These are phyloP conservation scores for Saitozyma sp. DNA, from an alignment of 768 basidiomycete species.

Conservation along the genomic window DNA sequence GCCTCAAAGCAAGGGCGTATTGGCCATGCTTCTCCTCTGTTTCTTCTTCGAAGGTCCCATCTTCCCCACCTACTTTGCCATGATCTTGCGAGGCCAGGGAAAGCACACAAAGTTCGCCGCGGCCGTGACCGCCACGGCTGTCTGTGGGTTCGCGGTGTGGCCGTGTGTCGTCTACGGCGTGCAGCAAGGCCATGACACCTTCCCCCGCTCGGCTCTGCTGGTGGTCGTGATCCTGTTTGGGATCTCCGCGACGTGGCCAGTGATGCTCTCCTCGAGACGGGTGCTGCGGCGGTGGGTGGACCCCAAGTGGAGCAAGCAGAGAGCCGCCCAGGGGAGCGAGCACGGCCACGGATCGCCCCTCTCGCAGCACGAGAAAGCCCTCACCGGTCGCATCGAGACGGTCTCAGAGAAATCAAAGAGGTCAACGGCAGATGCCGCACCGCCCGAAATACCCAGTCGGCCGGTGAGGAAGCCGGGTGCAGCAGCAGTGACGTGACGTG, in stretches of 20 bases:
- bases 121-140: slow-evolving; percentile 32
- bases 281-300: slow-evolving; percentile 15
- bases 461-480: too few species aligned
- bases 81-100: slow-evolving; percentile 40
- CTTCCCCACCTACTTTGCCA: slow-evolving; percentile 47
- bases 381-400: too few species aligned
- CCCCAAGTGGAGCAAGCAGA: background rate
- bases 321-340: too few species aligned
- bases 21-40: slow-evolving; percentile 32
- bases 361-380: too few species aligned
- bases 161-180: slow-evolving; percentile 37
- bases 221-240: slow-evolving; percentile 13
- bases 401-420: too few species aligned
- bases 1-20: slow-evolving; percentile 12
- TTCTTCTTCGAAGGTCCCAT: slow-evolving; percentile 47
- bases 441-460: too few species aligned
- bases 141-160: slow-evolving; percentile 33
- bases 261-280: slow-evolving; percentile 1
- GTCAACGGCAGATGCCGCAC: too few species aligned
- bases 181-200: slow-evolving; percentile 8
- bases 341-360: too few species aligned
- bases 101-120: slow-evolving; percentile 39
- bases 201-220: slow-evolving; percentile 5
- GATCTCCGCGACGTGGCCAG: slow-evolving; percentile 10
- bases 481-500: too few species aligned